phyloP scores from a whole-genome alignment of 1,139 yeast species.

The Spathaspora sp. region DNA sequence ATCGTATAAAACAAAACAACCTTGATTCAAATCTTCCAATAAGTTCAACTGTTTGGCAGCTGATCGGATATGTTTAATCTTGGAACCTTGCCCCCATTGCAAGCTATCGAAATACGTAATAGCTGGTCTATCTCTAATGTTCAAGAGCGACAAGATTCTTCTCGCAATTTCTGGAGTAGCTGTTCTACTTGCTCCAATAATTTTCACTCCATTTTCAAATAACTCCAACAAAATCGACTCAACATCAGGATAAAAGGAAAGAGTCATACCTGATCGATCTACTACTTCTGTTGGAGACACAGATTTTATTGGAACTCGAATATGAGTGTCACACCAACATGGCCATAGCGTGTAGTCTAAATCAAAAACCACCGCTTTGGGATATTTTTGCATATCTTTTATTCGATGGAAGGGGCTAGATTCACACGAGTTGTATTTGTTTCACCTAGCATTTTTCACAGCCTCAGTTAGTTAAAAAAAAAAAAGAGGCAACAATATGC shows the following conservation, averaged over 20 bases:
- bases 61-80: conserved; percentile 54
- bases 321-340: conserved; percentile 67
- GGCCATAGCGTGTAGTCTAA: conserved; percentile 80
- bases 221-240: conserved; percentile 52
- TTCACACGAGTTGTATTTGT: background rate
- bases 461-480: background rate
- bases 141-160: conserved; percentile 48
- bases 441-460: background rate
- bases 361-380: conserved; percentile 69
- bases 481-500: background rate
- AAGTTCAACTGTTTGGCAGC: conserved; percentile 42
- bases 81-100: conserved; percentile 72
- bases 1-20: conserved; percentile 63
- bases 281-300: conserved; percentile 22
- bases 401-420: background rate
- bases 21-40: conserved; percentile 39
- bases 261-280: conserved; percentile 49
- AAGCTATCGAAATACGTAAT: conserved; percentile 48
- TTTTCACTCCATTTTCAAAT: conserved; percentile 38
- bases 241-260: conserved; percentile 62
- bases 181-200: conserved; percentile 70
- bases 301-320: conserved; percentile 44
- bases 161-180: conserved; percentile 63
- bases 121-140: conserved; percentile 49
- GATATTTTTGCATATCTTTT: conserved; percentile 28